These are phyloP conservation scores for Xylariaceae sp. DNA, from an alignment of 2,329 filamentous ascomycete genomes.

Conservation along the genomic window DNA sequence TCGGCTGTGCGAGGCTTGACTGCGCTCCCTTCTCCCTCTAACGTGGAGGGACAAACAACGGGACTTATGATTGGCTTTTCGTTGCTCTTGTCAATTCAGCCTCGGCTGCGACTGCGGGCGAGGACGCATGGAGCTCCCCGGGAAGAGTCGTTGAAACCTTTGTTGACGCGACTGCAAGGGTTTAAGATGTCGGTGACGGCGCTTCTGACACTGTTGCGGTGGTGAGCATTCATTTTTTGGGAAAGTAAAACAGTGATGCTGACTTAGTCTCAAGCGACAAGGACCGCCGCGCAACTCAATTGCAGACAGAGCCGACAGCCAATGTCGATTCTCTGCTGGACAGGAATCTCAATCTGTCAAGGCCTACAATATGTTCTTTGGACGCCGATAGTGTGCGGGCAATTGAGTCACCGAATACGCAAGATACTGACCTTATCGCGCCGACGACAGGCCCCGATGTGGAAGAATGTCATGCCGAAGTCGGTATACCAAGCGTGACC, in stretches of 20 bases:
- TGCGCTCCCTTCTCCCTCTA: neutral
- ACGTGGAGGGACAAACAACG: neutral
- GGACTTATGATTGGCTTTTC: neutral
- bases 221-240: neutral
- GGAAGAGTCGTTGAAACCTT: neutral
- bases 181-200: neutral
- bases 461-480: no score
- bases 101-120: neutral
- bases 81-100: neutral
- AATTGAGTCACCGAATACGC: no score
- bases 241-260: neutral
- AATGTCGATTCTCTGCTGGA: no score
- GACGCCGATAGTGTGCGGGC: no score
- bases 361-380: no score
- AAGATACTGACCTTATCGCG: no score
- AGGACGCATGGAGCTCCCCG: neutral
- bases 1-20: neutral
- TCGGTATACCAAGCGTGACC: no score
- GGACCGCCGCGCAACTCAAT: no score
- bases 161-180: neutral
- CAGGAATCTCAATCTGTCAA: no score
- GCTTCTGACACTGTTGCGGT: neutral
- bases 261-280: no score
- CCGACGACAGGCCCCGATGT: no score
- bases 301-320: no score